These are phyloP conservation scores for Pyrenochaeta sp. DNA, from an alignment of 2,329 filamentous ascomycete genomes.

Conservation along the genomic window DNA sequence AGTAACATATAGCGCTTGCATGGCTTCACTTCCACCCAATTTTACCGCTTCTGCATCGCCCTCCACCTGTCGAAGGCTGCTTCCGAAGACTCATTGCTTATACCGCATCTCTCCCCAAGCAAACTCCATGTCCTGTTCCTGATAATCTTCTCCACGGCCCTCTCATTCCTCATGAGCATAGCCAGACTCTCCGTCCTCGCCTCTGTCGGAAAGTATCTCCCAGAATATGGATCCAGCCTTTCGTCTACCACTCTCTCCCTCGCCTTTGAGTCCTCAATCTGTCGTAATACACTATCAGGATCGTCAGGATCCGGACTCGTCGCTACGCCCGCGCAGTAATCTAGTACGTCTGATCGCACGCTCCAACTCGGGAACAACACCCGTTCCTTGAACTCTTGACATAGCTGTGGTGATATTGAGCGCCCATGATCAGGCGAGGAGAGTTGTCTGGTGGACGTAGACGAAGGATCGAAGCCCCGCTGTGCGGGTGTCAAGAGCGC, in stretches of 20 bases:
- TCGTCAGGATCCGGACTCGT: conserved; percentile 88
- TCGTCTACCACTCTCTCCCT: conserved; percentile 83
- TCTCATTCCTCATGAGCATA: conserved; percentile 75
- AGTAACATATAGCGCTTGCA: background rate
- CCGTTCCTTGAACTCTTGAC: conserved; percentile 75
- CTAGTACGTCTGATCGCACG: conserved; percentile 79
- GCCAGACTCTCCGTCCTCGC: conserved; percentile 82
- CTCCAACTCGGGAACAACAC: conserved; percentile 92
- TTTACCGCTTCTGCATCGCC: conserved; percentile 17
- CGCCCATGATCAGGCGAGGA: conserved; percentile 55
- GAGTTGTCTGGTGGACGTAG: conserved; percentile 71
- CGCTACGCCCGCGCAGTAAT: conserved; percentile 88
- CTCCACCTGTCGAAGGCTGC: conserved; percentile 48
- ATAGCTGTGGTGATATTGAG: conserved; percentile 69
- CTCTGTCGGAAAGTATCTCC: conserved; percentile 80
- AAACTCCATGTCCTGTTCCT: conserved; percentile 82
- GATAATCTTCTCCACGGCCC: conserved; percentile 79
- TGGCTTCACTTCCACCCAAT: background rate
- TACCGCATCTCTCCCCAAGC: conserved; percentile 75
- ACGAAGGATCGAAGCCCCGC: conserved; percentile 78
- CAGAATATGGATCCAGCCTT: conserved; percentile 89
- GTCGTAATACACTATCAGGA: conserved; percentile 74
- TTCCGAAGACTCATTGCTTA: conserved; percentile 58
- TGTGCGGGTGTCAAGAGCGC: conserved; percentile 79
- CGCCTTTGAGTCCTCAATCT: conserved; percentile 74